Evolutionary conservation across 805 yeast species (phyloP).

Genomic region (Lachancea fermentati): DNA sequence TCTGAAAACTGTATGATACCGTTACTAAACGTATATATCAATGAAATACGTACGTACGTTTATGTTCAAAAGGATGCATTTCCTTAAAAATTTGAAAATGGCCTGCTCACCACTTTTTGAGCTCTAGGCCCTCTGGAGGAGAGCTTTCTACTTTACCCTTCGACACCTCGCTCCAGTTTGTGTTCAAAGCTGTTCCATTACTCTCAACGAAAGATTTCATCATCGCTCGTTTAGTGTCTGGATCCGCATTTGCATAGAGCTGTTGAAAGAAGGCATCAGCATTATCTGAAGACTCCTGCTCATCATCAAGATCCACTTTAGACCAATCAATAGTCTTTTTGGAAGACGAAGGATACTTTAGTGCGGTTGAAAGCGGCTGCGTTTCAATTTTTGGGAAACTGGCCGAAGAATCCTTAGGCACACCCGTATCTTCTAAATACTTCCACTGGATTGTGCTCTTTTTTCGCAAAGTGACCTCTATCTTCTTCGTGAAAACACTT

Average conservation of each 20-base stretch:
- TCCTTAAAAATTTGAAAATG: background rate
- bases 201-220: slow-evolving; percentile 93
- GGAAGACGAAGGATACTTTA: slow-evolving; percentile 59
- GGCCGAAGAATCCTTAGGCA: slow-evolving; percentile 3
- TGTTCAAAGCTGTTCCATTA: slow-evolving; percentile 87
- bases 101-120: slow-evolving; percentile 43
- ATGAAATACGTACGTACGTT: background rate
- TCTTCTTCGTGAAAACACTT: slow-evolving; percentile 61
- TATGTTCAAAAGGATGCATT: background rate
- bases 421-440: slow-evolving; percentile 31
- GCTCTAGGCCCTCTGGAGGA: slow-evolving; percentile 73
- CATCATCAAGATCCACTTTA: slow-evolving; percentile 42
- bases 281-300: slow-evolving; percentile 42
- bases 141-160: slow-evolving; percentile 54
- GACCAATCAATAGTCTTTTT: slow-evolving; percentile 68
- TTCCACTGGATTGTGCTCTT: slow-evolving; percentile 45
- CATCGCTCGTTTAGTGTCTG: slow-evolving; percentile 89
- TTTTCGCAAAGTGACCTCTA: slow-evolving; percentile 64
- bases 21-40: slow-evolving; percentile 5
- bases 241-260: slow-evolving; percentile 74
- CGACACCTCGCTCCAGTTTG: slow-evolving; percentile 87
- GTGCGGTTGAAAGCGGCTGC: slow-evolving; percentile 1
- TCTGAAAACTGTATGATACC: slow-evolving; percentile 2
- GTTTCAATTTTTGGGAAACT: slow-evolving; percentile 3
- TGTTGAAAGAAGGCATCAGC: slow-evolving; percentile 68